These are phyloP conservation scores for Yarrowia hollandica DNA, from an alignment of 805 yeast genomes.

Conservation along the genomic window DNA sequence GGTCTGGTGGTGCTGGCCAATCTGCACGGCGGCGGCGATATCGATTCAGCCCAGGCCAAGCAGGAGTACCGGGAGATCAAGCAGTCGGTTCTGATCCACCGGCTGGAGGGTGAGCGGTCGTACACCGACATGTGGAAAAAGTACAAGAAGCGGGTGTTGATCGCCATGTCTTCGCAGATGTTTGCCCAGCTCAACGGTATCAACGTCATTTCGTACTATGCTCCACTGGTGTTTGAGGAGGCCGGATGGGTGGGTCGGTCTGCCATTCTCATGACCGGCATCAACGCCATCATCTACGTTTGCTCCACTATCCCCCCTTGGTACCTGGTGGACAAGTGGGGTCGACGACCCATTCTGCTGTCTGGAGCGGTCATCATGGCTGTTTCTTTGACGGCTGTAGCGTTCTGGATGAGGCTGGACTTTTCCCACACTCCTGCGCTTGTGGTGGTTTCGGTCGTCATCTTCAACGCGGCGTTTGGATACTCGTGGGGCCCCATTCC, in stretches of 20 bases:
- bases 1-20: constrained; percentile 85
- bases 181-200: constrained; percentile 94
- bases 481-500: constrained; percentile 94
- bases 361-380: constrained; percentile 84
- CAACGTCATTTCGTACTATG: constrained; percentile 88
- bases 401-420: constrained; percentile 58
- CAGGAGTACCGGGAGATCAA: constrained; percentile 78
- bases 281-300: constrained; percentile 62
- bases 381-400: constrained; percentile 60
- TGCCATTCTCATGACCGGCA: constrained; percentile 89
- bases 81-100: constrained; percentile 70
- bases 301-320: constrained; percentile 82
- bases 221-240: constrained; percentile 89
- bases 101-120: constrained; percentile 77
- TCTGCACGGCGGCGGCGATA: constrained; percentile 75
- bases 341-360: constrained; percentile 78
- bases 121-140: constrained; percentile 73
- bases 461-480: constrained; percentile 81
- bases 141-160: constrained; percentile 73
- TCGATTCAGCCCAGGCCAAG: constrained; percentile 65
- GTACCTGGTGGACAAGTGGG: constrained; percentile 89
- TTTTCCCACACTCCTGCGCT: constrained; percentile 58
- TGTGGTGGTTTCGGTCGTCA: constrained; percentile 74
- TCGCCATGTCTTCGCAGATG: constrained; percentile 87
- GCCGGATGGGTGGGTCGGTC: constrained; percentile 92